Base-by-base conservation (phyloP, 176 grass and related monocot species). In the Calamus simplicifolius region DNA sequence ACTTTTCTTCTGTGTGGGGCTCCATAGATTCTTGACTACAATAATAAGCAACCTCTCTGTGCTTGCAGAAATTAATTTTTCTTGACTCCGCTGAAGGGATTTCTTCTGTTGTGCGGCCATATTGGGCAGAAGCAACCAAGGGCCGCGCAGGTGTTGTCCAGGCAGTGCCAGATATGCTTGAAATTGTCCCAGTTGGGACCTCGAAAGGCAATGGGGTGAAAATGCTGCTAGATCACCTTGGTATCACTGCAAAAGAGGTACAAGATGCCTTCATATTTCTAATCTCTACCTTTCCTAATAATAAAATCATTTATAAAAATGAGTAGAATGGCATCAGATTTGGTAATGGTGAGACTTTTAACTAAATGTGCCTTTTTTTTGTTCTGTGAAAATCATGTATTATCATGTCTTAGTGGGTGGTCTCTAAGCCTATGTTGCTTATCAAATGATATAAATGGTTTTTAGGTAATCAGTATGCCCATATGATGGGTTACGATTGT, bases 101-200 rank as follows among this genome's bases (percentile, higher is more conserved):
- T 57, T 71, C 84, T 52, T 80, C 87, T 23, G 63, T 72, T 21
- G 38, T 98, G 79, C 73, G 93, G 65, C 93, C 93, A 48, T 73
- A 82, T 75, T 98, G 93, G 93, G 71, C 68, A 76, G 78, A 92
- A 64, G 93, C 73, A 6, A 74, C 70, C 51, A 63, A 75, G 23
- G 78, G 74, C 27, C 77, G 79, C 68, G 93, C 93, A 14, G 30
- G 72, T 48, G 82, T 98, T 66, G 76, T 92, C 68, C 88, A 98
- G 60, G 88, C 79, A 57, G 70, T 80, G 55, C 87, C 84, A 67
- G 79, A 98, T 73, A 98, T 92, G 93, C 93, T 98, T 57, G 93
- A 98, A 77, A 68, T 98, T 70, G 93, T 98, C 26, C 93, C 88
- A 53, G 71, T 75, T 70, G 68, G 74, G 70, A 98, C 93, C 56